Evolutionary conservation across 2,329 filamentous ascomycete species (phyloP).

Genomic region (Fusarium lyarnte): DNA sequence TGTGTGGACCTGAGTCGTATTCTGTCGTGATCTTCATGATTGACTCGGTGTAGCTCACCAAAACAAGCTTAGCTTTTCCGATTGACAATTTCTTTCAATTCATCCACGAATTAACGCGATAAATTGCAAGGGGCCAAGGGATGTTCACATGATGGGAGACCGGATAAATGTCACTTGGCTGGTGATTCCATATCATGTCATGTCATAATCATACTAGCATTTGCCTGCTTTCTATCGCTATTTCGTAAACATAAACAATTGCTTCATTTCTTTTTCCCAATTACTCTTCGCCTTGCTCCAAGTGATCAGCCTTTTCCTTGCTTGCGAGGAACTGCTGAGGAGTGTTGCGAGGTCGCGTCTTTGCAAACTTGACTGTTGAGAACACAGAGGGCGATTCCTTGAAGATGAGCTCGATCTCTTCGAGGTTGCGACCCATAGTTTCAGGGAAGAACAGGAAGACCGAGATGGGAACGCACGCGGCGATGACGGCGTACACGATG

Average conservation of each 20-base stretch:
- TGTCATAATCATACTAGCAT: constrained; percentile 30
- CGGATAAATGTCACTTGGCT: constrained; percentile 11
- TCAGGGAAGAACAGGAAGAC: constrained; percentile 53
- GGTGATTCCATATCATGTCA: background rate
- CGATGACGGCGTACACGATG: constrained; percentile 56
- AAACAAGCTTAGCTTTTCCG: constrained; percentile 7
- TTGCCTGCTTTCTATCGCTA: constrained; percentile 9
- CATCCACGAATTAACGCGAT: constrained; percentile 11
- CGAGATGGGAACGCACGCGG: constrained; percentile 55
- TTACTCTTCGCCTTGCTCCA: constrained; percentile 12
- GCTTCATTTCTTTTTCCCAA: constrained; percentile 2
- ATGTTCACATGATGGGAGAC: background rate
- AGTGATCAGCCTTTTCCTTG: constrained; percentile 24
- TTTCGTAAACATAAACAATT: constrained; percentile 1
- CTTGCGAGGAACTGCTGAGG: constrained; percentile 16
- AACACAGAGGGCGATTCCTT: constrained; percentile 28
- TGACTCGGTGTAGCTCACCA: constrained; percentile 4
- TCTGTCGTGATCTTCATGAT: constrained; percentile 2
- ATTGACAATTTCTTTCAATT: constrained; percentile 5
- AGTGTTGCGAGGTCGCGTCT: constrained; percentile 19
- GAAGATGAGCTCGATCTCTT: constrained; percentile 45
- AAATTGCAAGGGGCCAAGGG: background rate
- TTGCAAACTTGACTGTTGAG: constrained; percentile 33
- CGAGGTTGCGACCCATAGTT: constrained; percentile 44
- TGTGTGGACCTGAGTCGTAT: constrained; percentile 17